Conservation (phyloP, 805 yeast genomes). For the Zygosaccharomyces kombuchaensis region DNA sequence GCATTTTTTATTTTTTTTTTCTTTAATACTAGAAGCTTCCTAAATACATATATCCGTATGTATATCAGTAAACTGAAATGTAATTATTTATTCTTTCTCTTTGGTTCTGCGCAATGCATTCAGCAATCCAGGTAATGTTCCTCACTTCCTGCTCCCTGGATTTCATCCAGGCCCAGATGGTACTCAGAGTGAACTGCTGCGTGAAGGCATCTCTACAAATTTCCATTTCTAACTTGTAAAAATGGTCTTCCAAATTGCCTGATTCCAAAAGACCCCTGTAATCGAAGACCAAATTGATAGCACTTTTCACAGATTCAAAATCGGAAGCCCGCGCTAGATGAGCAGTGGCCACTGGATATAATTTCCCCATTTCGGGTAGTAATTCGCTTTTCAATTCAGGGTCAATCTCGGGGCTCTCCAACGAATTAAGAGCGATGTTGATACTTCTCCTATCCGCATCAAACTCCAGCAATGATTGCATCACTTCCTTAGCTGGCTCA, state of each 20-base stretch:
- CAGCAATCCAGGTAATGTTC: slow-evolving; percentile 99
- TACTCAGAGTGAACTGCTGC: slow-evolving; percentile 87
- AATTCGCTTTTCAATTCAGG: slow-evolving; percentile 72
- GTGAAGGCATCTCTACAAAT: slow-evolving; percentile 90
- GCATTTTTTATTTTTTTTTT: neutral
- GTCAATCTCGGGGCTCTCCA: slow-evolving; percentile 45
- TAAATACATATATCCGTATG: slow-evolving; percentile 1
- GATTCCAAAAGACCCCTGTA: slow-evolving; percentile 55
- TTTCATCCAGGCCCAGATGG: slow-evolving; percentile 95
- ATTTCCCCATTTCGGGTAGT: slow-evolving; percentile 77
- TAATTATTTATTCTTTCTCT: slow-evolving; percentile 89
- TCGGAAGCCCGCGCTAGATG: slow-evolving; percentile 74
- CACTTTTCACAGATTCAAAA: slow-evolving; percentile 69
- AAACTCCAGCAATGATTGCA: slow-evolving; percentile 72
- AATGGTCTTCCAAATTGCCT: slow-evolving; percentile 83
- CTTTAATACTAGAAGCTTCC: neutral
- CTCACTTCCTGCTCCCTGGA: slow-evolving; percentile 95
- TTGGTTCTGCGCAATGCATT: slow-evolving; percentile 98
- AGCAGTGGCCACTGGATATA: slow-evolving; percentile 63
- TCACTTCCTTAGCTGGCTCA: slow-evolving; percentile 74
- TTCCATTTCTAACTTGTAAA: slow-evolving; percentile 88
- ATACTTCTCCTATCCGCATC: slow-evolving; percentile 95
- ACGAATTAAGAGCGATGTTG: slow-evolving; percentile 85
- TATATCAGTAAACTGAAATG: slow-evolving; percentile 67
- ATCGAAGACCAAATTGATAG: slow-evolving; percentile 61